Evolutionary conservation across 345 rosid species (phyloP).

Genomic region (Orychophragmus violaceus): DNA sequence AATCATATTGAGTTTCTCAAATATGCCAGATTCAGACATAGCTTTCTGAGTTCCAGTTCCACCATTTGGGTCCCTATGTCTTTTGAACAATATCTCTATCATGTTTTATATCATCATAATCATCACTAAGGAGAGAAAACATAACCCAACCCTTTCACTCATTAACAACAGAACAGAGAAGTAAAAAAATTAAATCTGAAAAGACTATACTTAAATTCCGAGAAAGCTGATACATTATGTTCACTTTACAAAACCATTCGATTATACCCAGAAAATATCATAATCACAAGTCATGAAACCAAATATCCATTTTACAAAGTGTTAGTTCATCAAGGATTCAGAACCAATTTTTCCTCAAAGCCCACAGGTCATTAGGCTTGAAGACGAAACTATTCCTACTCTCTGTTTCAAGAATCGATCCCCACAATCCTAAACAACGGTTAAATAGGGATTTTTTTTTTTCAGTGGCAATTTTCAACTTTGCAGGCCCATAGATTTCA

Average conservation of each 20-base stretch:
- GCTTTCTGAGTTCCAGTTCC: neutral
- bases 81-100: neutral
- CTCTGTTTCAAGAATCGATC: neutral
- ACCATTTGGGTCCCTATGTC: neutral
- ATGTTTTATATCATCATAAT: neutral
- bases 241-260: neutral
- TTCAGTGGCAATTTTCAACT: neutral
- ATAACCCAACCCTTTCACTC: neutral
- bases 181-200: neutral
- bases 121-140: neutral
- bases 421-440: neutral
- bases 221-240: neutral
- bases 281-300: neutral
- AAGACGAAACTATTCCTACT: neutral
- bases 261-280: constrained; percentile 2
- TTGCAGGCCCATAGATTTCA: neutral
- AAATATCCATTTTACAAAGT: neutral
- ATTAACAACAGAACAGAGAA: neutral
- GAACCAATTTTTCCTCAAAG: neutral
- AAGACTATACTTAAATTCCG: neutral
- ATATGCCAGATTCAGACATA: neutral
- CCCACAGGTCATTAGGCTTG: neutral
- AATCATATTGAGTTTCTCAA: neutral
- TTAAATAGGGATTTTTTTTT: neutral
- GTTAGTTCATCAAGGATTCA: neutral